These are phyloP conservation scores for Datisca glomerata DNA, from an alignment of 306 rosid species.

Conservation along the genomic window DNA sequence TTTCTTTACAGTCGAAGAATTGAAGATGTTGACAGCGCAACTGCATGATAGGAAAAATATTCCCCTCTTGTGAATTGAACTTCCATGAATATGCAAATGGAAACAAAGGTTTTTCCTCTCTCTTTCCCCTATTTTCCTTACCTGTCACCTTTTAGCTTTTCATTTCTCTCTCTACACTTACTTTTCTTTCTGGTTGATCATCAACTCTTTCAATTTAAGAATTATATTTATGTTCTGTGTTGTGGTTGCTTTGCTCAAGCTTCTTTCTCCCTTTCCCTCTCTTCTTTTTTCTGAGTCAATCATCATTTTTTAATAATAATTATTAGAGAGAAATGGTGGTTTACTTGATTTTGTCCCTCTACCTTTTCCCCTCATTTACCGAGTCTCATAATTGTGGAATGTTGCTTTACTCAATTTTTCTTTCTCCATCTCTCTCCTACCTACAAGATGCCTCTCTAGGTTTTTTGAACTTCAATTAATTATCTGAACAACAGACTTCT, in stretches of 20 bases:
- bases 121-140: constrained; percentile 24
- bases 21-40: constrained; percentile 46
- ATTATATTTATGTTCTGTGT: constrained; percentile 5
- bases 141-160: no score
- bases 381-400: constrained; percentile 26
- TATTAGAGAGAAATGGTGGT: constrained; percentile 17
- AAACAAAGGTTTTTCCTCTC: constrained; percentile 53
- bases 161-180: constrained; percentile 11
- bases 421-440: constrained; percentile 16
- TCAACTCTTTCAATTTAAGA: constrained; percentile 11
- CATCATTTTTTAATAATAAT: constrained; percentile 21
- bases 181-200: constrained; percentile 23
- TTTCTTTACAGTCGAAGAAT: constrained; percentile 8
- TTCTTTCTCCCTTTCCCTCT: constrained; percentile 11
- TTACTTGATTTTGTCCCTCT: constrained; percentile 19
- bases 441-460: constrained; percentile 25
- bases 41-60: constrained; percentile 40
- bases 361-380: constrained; percentile 13
- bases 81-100: constrained; percentile 49
- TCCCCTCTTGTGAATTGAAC: constrained; percentile 11
- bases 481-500: constrained; percentile 12
- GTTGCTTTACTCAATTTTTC: constrained; percentile 23
- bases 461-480: constrained; percentile 21
- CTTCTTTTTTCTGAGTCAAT: constrained; percentile 29
- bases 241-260: constrained; percentile 12